These are phyloP conservation scores for Acacia melanoxylon DNA, from an alignment of 306 rosid species.

Conservation along the genomic window DNA sequence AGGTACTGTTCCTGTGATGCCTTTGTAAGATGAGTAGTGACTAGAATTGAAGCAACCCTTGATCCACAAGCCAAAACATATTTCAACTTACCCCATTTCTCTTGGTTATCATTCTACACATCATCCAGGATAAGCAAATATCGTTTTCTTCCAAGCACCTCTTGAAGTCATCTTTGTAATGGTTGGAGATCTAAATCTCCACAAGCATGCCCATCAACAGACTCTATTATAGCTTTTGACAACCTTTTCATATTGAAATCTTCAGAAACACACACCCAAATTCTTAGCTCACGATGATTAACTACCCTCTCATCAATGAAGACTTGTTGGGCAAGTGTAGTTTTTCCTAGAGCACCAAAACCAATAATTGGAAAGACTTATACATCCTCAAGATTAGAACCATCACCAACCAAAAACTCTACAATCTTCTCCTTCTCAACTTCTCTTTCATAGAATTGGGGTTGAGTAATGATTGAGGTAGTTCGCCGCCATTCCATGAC, in stretches of 20 bases:
- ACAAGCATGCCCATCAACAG: neutral
- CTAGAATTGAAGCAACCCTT: neutral
- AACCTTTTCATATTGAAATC: neutral
- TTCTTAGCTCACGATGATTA: neutral
- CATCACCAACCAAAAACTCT: neutral
- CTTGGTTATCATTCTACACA: slow-evolving; percentile 11
- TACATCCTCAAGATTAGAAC: neutral
- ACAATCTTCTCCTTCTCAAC: neutral
- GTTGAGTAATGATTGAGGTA: neutral
- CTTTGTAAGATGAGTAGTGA: slow-evolving; percentile 13
- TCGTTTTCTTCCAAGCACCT: neutral
- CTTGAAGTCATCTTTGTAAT: neutral
- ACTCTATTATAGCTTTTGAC: neutral
- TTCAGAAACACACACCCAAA: neutral
- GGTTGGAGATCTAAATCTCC: neutral
- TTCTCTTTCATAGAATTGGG: slow-evolving; percentile 28
- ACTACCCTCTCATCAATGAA: neutral
- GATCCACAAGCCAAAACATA: slow-evolving; percentile 7
- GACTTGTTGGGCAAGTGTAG: slow-evolving; percentile 3
- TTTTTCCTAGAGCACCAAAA: slow-evolving; percentile 17
- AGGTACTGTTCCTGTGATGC: neutral
- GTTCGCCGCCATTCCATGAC: neutral
- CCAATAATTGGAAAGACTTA: neutral
- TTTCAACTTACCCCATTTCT: neutral
- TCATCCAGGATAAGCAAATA: slow-evolving; percentile 15